These are phyloP conservation scores for Dioscorea cayenensis DNA, from an alignment of 116 monocot species.

Conservation along the genomic window DNA sequence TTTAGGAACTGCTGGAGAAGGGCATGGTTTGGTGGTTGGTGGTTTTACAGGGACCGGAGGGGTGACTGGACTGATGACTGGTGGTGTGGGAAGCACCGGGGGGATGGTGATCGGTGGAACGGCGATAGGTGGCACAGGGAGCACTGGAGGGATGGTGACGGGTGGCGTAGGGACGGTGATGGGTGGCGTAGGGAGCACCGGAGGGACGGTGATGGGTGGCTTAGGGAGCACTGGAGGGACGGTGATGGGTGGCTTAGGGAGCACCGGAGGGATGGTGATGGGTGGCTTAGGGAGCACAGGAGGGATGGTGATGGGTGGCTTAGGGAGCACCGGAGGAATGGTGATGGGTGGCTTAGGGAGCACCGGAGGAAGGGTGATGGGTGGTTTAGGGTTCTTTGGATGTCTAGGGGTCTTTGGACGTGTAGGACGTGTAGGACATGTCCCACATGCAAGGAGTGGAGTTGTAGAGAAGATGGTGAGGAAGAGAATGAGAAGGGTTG, in stretches of 20 bases:
- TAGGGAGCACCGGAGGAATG: neutral
- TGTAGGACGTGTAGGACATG: too few relatives aligned
- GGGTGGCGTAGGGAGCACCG: neutral
- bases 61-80: neutral
- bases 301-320: too few relatives aligned
- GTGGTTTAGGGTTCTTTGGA: neutral
- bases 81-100: neutral
- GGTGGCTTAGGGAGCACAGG: neutral
- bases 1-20: conserved; percentile 1
- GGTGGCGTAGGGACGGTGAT: neutral
- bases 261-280: neutral
- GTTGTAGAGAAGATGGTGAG: conserved; percentile 16
- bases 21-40: neutral
- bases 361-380: conserved; percentile 1
- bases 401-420: too few relatives aligned
- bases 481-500: conserved; percentile 20
- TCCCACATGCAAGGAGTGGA: neutral
- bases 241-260: neutral
- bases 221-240: neutral
- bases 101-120: neutral
- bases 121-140: conserved; percentile 7
- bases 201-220: neutral
- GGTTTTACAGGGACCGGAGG: conserved; percentile 6
- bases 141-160: conserved; percentile 8
- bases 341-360: neutral